These are phyloP conservation scores for Rhizophagus clarus DNA, from an alignment of 192 early-diverging fungal species.

Conservation along the genomic window DNA sequence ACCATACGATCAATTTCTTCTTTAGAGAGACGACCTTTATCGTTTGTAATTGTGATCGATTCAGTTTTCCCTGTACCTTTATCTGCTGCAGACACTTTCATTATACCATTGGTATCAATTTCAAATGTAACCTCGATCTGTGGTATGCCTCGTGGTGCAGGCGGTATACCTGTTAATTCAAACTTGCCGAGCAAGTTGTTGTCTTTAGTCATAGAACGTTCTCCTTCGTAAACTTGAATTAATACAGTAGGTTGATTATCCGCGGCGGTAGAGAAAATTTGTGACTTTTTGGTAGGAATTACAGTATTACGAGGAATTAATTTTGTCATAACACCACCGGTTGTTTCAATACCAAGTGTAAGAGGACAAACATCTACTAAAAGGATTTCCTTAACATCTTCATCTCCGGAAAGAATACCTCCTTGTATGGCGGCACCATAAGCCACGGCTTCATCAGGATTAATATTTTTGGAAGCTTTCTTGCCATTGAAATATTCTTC, in stretches of 20 bases:
- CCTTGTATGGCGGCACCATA: constrained; percentile 98
- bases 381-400: constrained; percentile 65
- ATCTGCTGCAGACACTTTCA: constrained; percentile 90
- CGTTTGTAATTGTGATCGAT: constrained; percentile 96
- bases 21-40: constrained; percentile 92
- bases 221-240: constrained; percentile 98
- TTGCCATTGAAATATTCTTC: constrained; percentile 96
- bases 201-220: constrained; percentile 96
- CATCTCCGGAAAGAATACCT: constrained; percentile 82
- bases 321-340: constrained; percentile 96
- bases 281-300: constrained; percentile 97
- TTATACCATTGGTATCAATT: constrained; percentile 92
- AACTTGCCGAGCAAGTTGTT: constrained; percentile 98
- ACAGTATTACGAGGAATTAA: constrained; percentile 91
- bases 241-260: constrained; percentile 97
- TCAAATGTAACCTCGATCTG: constrained; percentile 98
- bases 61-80: constrained; percentile 97
- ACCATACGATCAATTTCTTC: constrained; percentile 99
- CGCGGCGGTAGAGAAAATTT: constrained; percentile 96
- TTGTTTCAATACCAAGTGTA: constrained; percentile 97
- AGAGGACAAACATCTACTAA: constrained; percentile 95
- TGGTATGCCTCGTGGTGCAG: constrained; percentile 92
- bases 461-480: constrained; percentile 95
- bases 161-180: constrained; percentile 92
- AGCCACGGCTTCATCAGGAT: constrained; percentile 98